Evolutionary conservation across 768 basidiomycete genomes (phyloP), one percentile per base, ranked within the genome.

Genomic region (Tulasnella sp.): DNA sequence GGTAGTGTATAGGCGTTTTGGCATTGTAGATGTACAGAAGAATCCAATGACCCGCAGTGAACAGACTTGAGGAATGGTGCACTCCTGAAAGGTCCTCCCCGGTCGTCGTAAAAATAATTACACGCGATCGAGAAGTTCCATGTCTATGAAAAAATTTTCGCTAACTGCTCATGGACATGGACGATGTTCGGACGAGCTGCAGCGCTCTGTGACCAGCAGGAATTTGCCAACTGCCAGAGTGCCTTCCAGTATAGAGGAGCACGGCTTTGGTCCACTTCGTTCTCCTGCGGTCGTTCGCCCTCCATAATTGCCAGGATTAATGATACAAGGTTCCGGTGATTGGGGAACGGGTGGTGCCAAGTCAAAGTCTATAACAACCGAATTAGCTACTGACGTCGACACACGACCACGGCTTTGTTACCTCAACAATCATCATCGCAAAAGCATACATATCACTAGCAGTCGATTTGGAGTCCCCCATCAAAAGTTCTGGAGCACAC

Each of bases 341-440:
- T 29, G 32, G 39, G 22, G 40, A 69, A 44, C 22, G 67, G 67
- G 8, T 32, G 12, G 8, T 26, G 7, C 39, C 67, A 40, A 12
- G 67, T 69, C 5, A 69, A 29, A 22, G 67, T 34, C 67, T 69
- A 41, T 41, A 29, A 19, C 3, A 3, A 6, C 26, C 6, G 37
- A 3, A 29, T 36, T 41, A 7, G 19, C 6, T 19, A 19, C 11
- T 8, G 37, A 29, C 37, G 2, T 41, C 5, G 12, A 35, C 19
- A 19, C 12, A 6, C 17, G 26, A 7, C 5, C 12, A 41, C 26
- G 17, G 12, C 34, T 16, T 16, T 7, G 34, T 11, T 47, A 69
- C 67, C 67, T 69, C 67, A 6, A 41, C 5, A 16, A 69, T 69
- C 67, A 69, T 69, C 67, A 69, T 69, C 3, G 39, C 67, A 44